phyloP scores from a whole-genome alignment of 176 grass and related monocot genomes.

The Triticum turgidum region DNA sequence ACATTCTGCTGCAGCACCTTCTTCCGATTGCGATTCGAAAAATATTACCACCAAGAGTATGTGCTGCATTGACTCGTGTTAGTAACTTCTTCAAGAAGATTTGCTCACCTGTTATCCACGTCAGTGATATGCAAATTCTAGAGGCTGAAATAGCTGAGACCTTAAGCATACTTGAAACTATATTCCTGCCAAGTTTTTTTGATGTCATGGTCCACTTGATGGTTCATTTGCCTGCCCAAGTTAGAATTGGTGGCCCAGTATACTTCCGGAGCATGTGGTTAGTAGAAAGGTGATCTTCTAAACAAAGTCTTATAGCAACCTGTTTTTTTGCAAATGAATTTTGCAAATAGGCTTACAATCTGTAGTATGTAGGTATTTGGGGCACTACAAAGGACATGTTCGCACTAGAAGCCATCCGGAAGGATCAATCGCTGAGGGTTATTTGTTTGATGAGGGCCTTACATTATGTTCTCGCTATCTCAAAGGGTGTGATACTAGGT shows the following conservation, averaged over 20 bases:
- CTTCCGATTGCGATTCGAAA: background rate
- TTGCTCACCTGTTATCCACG: background rate
- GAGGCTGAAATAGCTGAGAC: background rate
- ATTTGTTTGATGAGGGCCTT: background rate
- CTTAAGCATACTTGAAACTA: background rate
- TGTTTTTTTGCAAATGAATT: background rate
- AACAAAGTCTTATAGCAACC: background rate
- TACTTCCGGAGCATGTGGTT: background rate
- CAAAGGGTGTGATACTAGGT: background rate
- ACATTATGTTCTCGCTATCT: background rate
- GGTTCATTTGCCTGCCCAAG: background rate
- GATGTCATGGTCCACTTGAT: constrained; percentile 11
- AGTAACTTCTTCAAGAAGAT: constrained; percentile 8
- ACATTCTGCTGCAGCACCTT: background rate
- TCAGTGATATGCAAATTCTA: background rate
- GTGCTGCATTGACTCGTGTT: background rate
- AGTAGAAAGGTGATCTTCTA: background rate
- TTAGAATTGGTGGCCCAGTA: background rate
- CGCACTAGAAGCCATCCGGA: background rate
- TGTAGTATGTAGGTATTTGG: too few relatives aligned
- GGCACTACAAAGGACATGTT: background rate
- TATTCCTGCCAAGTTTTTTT: background rate
- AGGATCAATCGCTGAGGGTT: background rate
- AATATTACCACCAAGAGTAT: background rate
- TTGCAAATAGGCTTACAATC: too few relatives aligned